Percentiles rank a stretch among this genome's conserved stretches.
phyloP scores from a whole-genome alignment of 2,329 filamentous ascomycete genomes.

The Dactylella cylindrospora region DNA sequence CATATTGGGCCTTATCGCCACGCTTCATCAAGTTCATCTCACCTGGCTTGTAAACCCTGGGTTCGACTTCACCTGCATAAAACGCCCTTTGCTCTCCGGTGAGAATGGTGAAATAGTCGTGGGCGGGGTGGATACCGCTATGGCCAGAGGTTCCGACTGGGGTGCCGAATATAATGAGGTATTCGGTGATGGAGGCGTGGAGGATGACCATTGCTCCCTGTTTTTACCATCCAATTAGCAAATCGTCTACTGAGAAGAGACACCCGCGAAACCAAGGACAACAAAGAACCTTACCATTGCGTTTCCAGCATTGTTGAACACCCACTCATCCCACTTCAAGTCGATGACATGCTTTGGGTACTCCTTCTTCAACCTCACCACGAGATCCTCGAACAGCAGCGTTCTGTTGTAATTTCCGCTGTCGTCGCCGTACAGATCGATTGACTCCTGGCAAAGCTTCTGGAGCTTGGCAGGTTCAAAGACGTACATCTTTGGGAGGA shows the following conservation, averaged over 20 bases:
- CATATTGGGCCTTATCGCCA: constrained; percentile 77
- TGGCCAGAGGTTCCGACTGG: constrained; percentile 84
- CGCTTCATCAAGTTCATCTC: constrained; percentile 70
- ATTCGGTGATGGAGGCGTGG: constrained; percentile 84
- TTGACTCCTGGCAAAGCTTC: constrained; percentile 66
- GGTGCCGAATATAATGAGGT: constrained; percentile 85
- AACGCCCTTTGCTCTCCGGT: constrained; percentile 75
- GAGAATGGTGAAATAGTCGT: constrained; percentile 94
- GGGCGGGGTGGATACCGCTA: constrained; percentile 81
- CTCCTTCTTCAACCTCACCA: constrained; percentile 55
- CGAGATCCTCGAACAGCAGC: constrained; percentile 66
- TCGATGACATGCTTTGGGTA: constrained; percentile 62
- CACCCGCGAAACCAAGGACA: neutral
- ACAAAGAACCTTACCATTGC: constrained; percentile 62
- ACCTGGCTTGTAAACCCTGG: constrained; percentile 70
- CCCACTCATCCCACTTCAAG: constrained; percentile 69
- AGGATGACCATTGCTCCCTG: constrained; percentile 81
- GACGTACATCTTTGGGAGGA: constrained; percentile 64
- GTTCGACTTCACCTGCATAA: constrained; percentile 65
- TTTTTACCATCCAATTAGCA: neutral
- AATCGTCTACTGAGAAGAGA: neutral
- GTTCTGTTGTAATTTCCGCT: constrained; percentile 55
- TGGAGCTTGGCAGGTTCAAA: constrained; percentile 70
- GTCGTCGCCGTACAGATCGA: constrained; percentile 72
- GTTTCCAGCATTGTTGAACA: constrained; percentile 89